These are phyloP conservation scores for Globisporangium irregulare DNA, from an alignment of 352 stramenopile genomes.

Conservation along the genomic window DNA sequence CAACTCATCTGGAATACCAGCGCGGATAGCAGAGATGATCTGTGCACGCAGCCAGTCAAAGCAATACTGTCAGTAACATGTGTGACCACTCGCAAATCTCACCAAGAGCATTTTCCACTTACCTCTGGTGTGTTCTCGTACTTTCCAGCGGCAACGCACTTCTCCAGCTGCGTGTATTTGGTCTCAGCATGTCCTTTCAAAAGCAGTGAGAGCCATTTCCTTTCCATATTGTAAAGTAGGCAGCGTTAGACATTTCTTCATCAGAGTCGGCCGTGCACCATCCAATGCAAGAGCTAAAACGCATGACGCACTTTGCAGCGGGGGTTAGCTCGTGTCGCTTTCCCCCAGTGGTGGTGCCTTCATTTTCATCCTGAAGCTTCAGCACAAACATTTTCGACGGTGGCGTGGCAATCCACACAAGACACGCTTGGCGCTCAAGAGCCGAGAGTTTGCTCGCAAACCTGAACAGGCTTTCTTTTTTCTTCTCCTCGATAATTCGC, in stretches of 20 bases:
- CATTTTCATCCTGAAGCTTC: conserved; percentile 68
- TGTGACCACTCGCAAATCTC: neutral
- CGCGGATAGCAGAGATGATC: conserved; percentile 73
- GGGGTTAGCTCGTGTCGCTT: conserved; percentile 48
- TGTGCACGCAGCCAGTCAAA: conserved; percentile 14
- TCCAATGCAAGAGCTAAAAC: too few relatives aligned
- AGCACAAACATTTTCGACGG: conserved; percentile 85
- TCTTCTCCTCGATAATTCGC: conserved; percentile 68
- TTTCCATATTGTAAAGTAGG: neutral
- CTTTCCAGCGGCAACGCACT: conserved; percentile 60
- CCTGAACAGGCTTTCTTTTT: conserved; percentile 73
- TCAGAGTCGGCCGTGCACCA: neutral
- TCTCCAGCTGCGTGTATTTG: conserved; percentile 81
- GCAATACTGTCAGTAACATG: neutral
- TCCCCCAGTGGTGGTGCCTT: conserved; percentile 23
- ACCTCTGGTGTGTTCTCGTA: conserved; percentile 68
- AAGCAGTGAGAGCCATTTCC: conserved; percentile 71
- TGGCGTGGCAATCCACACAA: conserved; percentile 81
- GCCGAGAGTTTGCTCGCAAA: conserved; percentile 56
- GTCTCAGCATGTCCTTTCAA: conserved; percentile 75
- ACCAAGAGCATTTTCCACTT: neutral
- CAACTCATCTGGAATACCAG: conserved; percentile 74
- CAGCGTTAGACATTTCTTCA: neutral
- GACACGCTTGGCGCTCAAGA: conserved; percentile 56
- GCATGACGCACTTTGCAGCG: conserved; percentile 41